Evolutionary conservation across 306 rosid genomes (phyloP).

Genomic region (Pterocarpus santalinus): DNA sequence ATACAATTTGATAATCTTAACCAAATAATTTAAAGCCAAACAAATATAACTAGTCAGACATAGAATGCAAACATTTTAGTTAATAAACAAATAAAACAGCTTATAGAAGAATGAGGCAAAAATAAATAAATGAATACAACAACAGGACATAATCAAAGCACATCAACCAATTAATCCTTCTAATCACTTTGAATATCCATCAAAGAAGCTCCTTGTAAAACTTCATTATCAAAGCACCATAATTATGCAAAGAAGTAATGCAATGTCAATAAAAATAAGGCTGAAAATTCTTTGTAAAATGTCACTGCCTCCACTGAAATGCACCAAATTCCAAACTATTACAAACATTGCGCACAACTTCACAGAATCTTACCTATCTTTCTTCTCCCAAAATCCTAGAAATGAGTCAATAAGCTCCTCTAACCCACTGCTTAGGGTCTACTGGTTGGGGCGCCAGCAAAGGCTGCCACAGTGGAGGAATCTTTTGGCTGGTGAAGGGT

Average conservation of each 20-base stretch:
- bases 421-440: conserved; percentile 41
- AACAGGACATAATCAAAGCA: conserved; percentile 27
- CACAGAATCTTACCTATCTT: conserved; percentile 39
- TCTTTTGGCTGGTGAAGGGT: conserved; percentile 56
- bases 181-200: conserved; percentile 32
- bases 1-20: conserved; percentile 24
- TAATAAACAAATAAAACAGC: neutral
- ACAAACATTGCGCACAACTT: conserved; percentile 31
- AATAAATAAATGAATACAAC: conserved; percentile 21
- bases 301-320: conserved; percentile 24
- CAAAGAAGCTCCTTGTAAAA: conserved; percentile 31
- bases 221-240: conserved; percentile 23
- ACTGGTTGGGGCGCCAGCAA: conserved; percentile 21
- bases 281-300: conserved; percentile 24
- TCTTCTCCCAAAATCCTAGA: conserved; percentile 43
- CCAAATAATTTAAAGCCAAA: conserved; percentile 20
- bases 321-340: conserved; percentile 33
- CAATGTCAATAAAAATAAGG: conserved; percentile 8
- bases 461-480: conserved; percentile 48
- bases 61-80: neutral
- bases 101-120: neutral
- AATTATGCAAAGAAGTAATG: conserved; percentile 18
- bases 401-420: conserved; percentile 40
- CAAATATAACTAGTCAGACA: conserved; percentile 22
- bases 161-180: conserved; percentile 39